Base-by-base conservation (phyloP, 2,329 filamentous ascomycete genomes). In the Ophiocordyceps camponoti-rufipedis region DNA sequence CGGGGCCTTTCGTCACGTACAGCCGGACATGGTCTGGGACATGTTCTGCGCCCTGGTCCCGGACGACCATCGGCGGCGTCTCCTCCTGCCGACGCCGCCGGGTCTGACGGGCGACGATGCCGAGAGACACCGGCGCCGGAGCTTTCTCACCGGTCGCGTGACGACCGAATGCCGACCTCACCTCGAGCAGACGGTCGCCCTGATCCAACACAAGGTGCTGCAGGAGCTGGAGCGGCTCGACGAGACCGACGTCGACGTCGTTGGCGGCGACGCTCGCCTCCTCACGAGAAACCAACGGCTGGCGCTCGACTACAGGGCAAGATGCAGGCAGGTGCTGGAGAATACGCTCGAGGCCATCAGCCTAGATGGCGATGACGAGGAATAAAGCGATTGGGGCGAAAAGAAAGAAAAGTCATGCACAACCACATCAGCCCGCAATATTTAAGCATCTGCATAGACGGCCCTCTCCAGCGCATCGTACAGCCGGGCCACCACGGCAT, bases 21-120 rank as follows among this genome's bases (percentile, higher is more conserved):
- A 75, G 52, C 69, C 71, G 43, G 64, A 66, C 7, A 67, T 78
- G 53, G 60, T 74, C 5, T 68, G 67, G 58, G 68, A 74, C 46
- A 63, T 77, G 1, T 59, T 67, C 41, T 56, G 57, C 45, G 57
- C 60, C 0, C 61, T 67, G 18, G 62, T 57, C 46, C 62, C 55
- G n/a, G 55, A 52, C 39, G 60, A 56, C 44, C 58, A 54, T 43
- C 50, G 53, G 29, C 49, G 50, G 39, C 48, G 56, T 45, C 49
- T 63, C 48, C 33, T 62, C 33, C 49, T 23, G 23, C 23, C 58
- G 10, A 33, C 13, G 11, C 45, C 53, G 32, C 28, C 50, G 23
- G 46, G 45, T 5, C 46, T 44, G 3, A 46, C 52, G 7, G 55
- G 55, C 1, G 55, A 55, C 1, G 56, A 50, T n/a, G 48, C 58